A percentile compares a stretch with the other conserved stretches of the same genome.
Conservation (phyloP, 352 stramenopile species). For the Globisporangium okanoganense region DNA sequence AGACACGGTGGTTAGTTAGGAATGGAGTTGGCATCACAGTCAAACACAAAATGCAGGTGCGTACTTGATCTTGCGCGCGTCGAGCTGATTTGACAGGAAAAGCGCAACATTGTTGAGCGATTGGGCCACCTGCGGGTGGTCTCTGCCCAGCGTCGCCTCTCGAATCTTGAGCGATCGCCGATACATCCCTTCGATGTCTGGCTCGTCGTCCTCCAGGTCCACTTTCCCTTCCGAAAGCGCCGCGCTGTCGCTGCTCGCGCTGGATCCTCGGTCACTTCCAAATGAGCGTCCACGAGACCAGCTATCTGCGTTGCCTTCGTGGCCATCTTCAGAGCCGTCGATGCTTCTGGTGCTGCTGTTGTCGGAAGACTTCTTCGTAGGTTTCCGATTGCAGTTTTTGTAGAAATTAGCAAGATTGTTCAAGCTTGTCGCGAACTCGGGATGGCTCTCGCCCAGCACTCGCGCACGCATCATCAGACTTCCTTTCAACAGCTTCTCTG, state of each 20-base stretch:
- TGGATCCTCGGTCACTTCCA: slow-evolving; percentile 12
- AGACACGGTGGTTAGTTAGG: slow-evolving; percentile 2
- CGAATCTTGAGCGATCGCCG: slow-evolving; percentile 72
- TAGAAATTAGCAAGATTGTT: slow-evolving; percentile 88
- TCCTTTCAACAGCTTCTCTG: slow-evolving; percentile 65
- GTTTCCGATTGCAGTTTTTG: slow-evolving; percentile 46
- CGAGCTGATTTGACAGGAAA: slow-evolving; percentile 63
- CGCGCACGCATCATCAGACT: slow-evolving; percentile 64
- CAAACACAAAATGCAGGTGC: not conserved
- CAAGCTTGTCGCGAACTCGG: slow-evolving; percentile 77
- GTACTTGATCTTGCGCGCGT: slow-evolving; percentile 53
- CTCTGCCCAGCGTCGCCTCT: slow-evolving; percentile 54
- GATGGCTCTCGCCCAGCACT: slow-evolving; percentile 67
- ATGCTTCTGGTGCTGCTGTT: slow-evolving; percentile 9
- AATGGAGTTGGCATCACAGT: not conserved
- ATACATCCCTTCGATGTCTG: slow-evolving; percentile 75
- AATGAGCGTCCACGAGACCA: slow-evolving; percentile 6
- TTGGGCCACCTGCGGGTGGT: slow-evolving; percentile 74
- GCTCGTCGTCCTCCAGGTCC: slow-evolving; percentile 10
- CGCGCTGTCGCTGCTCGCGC: slow-evolving; percentile 12
- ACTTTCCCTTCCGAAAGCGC: slow-evolving; percentile 2
- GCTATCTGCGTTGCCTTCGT: not conserved
- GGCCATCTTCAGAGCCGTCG: slow-evolving; percentile 17
- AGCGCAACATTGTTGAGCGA: slow-evolving; percentile 80
- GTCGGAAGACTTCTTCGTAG: slow-evolving; percentile 2